These are phyloP conservation scores for Penicillium bialowiezense DNA, from an alignment of 495 filamentous ascomycete species.

Conservation along the genomic window DNA sequence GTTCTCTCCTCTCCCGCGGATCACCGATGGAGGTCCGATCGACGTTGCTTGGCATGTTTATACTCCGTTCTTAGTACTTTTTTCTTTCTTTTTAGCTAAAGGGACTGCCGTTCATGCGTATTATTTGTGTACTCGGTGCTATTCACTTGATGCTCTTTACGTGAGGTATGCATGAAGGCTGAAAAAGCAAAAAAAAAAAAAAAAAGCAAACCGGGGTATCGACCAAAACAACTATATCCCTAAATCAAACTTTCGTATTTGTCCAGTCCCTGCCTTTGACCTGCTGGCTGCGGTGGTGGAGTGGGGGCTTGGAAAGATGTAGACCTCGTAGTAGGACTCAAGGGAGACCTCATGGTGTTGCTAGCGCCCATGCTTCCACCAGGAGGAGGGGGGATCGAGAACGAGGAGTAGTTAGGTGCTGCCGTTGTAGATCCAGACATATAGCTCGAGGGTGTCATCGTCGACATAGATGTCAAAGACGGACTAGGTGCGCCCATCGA, in stretches of 20 bases:
- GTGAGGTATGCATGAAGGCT: too few species aligned
- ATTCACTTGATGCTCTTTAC: not conserved
- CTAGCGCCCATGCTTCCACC: constrained; percentile 12
- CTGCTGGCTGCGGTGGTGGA: constrained; percentile 27
- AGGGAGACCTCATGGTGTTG: constrained; percentile 16
- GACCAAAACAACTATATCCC: not conserved
- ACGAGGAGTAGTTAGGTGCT: constrained; percentile 38
- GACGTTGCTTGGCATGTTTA: constrained; percentile 3
- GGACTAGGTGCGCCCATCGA: constrained; percentile 19
- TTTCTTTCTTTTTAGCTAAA: too few species aligned
- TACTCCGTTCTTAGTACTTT: too few species aligned
- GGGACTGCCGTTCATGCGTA: not conserved
- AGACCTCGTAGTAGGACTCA: constrained; percentile 18
- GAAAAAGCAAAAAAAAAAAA: constrained; percentile 9
- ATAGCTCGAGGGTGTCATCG: constrained; percentile 21
- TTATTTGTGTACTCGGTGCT: too few species aligned
- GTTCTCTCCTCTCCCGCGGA: constrained; percentile 3
- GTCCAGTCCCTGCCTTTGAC: constrained; percentile 61
- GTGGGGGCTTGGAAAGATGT: constrained; percentile 17
- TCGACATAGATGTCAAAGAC: constrained; percentile 28
- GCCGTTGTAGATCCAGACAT: constrained; percentile 18
- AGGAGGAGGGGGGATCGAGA: constrained; percentile 48
- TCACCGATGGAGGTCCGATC: constrained; percentile 6
- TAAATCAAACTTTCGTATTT: constrained; percentile 79
- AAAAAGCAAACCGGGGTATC: constrained; percentile 3